Conservation (phyloP, 306 rosid genomes). For the Glycine latifolia region DNA sequence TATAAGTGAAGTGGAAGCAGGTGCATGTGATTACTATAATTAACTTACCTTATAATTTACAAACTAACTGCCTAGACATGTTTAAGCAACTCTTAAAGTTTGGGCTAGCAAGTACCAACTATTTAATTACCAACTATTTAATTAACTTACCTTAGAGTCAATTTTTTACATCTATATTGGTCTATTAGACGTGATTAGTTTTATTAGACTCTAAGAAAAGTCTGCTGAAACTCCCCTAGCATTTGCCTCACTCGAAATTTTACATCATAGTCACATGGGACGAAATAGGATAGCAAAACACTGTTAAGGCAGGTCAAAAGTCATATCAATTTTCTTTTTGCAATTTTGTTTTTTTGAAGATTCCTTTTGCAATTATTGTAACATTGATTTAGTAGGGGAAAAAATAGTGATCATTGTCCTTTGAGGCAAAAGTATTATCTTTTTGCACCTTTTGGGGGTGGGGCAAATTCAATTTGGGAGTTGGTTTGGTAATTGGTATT, state of each 20-base stretch:
- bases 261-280: slow-evolving; percentile 1
- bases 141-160: slow-evolving; percentile 31
- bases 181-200: not conserved
- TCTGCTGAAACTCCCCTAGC: not conserved
- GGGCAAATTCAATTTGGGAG: slow-evolving; percentile 35
- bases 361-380: slow-evolving; percentile 32
- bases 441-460: slow-evolving; percentile 25
- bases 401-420: slow-evolving; percentile 28
- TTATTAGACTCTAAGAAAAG: slow-evolving; percentile 44
- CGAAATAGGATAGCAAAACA: slow-evolving; percentile 17
- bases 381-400: slow-evolving; percentile 18
- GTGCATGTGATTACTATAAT: slow-evolving; percentile 28
- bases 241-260: not conserved
- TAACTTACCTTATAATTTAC: slow-evolving; percentile 44
- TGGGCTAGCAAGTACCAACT: not conserved
- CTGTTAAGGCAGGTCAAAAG: slow-evolving; percentile 31
- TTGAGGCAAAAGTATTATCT: too few species aligned
- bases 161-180: not conserved
- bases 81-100: slow-evolving; percentile 43
- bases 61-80: slow-evolving; percentile 36
- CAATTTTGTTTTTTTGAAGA: too few species aligned
- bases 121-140: not conserved
- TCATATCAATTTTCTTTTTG: slow-evolving; percentile 19
- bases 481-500: not conserved
- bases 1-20: slow-evolving; percentile 22